Conservation (phyloP, 1,139 yeast genomes). For the Suhomyces chickasaworum region DNA sequence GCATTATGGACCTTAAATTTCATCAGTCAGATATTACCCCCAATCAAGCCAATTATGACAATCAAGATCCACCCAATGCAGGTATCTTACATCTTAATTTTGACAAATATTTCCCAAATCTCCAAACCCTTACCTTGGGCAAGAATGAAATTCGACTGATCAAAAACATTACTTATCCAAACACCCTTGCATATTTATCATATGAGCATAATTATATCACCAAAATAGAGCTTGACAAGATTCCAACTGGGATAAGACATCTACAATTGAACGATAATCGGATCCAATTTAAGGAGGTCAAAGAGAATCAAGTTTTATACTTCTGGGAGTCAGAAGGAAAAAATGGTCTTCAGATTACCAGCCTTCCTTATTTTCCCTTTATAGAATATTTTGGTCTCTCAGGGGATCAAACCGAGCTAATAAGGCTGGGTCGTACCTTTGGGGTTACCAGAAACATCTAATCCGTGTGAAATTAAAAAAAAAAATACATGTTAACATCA, state of each 20-base stretch:
- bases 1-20: neutral
- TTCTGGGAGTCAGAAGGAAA: conserved; percentile 4
- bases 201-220: conserved; percentile 13
- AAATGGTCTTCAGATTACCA: conserved; percentile 2
- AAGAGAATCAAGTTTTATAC: conserved; percentile 7
- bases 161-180: conserved; percentile 11
- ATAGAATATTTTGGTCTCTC: conserved; percentile 16
- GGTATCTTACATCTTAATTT: conserved; percentile 7
- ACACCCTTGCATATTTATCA: conserved; percentile 7
- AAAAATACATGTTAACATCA: neutral
- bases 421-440: conserved; percentile 15
- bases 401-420: conserved; percentile 17
- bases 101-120: neutral
- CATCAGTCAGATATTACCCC: neutral
- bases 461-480: neutral
- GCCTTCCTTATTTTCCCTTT: conserved; percentile 17
- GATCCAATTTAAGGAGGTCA: conserved; percentile 7
- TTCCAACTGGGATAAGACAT: conserved; percentile 15
- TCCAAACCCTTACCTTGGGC: conserved; percentile 11
- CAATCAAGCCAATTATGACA: neutral
- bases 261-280: conserved; percentile 14
- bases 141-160: conserved; percentile 12
- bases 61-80: neutral
- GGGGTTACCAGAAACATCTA: neutral
- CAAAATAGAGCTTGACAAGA: conserved; percentile 10